Evolutionary conservation across 179 eudicot genomes (phyloP).

Genomic region (Patellifolia procumbens): DNA sequence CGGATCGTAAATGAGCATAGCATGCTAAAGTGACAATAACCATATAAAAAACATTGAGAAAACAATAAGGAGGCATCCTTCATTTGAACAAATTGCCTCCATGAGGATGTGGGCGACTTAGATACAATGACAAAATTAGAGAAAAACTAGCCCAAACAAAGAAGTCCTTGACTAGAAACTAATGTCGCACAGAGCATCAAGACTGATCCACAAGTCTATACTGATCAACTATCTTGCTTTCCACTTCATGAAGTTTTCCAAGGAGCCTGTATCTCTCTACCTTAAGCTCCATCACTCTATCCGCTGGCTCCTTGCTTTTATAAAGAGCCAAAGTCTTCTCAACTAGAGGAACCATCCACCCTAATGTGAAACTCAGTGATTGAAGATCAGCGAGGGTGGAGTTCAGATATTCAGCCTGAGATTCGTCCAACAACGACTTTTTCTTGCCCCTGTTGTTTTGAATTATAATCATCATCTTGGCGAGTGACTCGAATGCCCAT

Average conservation of each 20-base stretch:
- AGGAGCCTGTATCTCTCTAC: constrained; percentile 1
- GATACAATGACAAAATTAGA: background rate
- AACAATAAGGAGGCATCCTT: background rate
- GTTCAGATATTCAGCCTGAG: constrained; percentile 4
- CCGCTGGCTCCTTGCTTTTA: constrained; percentile 9
- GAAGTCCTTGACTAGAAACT: background rate
- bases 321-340: constrained; percentile 12
- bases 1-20: no score
- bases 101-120: background rate
- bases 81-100: background rate
- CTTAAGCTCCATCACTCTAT: constrained; percentile 1
- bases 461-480: constrained; percentile 5
- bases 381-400: constrained; percentile 8
- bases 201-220: background rate
- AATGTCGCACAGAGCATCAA: background rate
- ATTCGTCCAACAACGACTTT: background rate
- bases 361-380: constrained; percentile 1
- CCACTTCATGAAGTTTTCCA: background rate
- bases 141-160: background rate
- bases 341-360: constrained; percentile 16
- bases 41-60: no score
- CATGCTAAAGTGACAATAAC: no score
- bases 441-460: background rate
- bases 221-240: constrained; percentile 5
- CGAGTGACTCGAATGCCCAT: constrained; percentile 14